Conservation (phyloP, 192 early-diverging fungal species). For the Coemansia sp. region DNA sequence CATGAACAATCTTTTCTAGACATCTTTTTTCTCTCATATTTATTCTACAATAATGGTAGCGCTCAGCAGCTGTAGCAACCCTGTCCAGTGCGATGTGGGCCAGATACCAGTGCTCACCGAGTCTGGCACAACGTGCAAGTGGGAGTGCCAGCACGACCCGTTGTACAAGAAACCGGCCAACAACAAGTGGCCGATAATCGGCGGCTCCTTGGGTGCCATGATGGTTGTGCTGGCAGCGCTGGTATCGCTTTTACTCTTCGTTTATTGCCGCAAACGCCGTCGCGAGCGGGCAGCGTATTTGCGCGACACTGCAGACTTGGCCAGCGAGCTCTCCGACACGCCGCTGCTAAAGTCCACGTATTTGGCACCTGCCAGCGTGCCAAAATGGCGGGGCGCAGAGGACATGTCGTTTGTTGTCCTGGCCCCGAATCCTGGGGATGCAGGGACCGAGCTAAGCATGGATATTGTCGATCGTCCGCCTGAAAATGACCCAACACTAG, state of each 20-base stretch:
- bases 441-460: constrained; percentile 50
- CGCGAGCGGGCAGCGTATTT: constrained; percentile 28
- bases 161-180: constrained; percentile 27
- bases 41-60: not conserved
- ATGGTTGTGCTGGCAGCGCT: constrained; percentile 30
- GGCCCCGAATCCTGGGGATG: constrained; percentile 21
- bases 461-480: constrained; percentile 39
- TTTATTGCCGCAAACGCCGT: constrained; percentile 18
- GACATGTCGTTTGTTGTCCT: constrained; percentile 1
- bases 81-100: constrained; percentile 3
- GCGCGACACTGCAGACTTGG: constrained; percentile 46
- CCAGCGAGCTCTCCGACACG: constrained; percentile 36
- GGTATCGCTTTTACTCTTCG: constrained; percentile 17
- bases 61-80: not conserved
- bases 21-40: not conserved
- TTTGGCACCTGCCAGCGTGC: not conserved
- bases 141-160: constrained; percentile 38
- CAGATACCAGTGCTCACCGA: constrained; percentile 26
- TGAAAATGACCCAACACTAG: constrained; percentile 43
- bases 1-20: not conserved
- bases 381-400: not conserved
- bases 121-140: constrained; percentile 24
- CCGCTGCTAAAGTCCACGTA: constrained; percentile 24
- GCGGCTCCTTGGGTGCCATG: constrained; percentile 44
- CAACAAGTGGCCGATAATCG: constrained; percentile 43